Evolutionary conservation across 495 filamentous ascomycete genomes (phyloP), one percentile per base, ranked within the genome.

Genomic region (Trichoderma reesei): DNA sequence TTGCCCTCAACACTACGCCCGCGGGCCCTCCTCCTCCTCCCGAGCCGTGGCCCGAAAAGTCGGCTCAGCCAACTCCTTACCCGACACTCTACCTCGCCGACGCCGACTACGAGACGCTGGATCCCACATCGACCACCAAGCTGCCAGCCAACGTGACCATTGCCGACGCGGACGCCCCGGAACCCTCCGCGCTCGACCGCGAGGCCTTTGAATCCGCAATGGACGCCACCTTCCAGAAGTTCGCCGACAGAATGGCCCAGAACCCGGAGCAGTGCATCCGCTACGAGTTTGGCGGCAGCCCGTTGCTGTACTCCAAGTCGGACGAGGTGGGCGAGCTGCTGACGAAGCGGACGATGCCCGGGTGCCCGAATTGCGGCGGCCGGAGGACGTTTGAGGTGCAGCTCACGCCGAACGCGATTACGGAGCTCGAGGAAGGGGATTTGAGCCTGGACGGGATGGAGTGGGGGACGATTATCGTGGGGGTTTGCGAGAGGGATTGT

Each of bases 401-500:
- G 80, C 75, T 98, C 69, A 90, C 87, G 69, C 94, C 94, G 64
- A 90, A 95, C 71, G 89, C 91, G 3, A 98, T 98, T 72, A 83
- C 83, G 65, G 87, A 94, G 79, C 78, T 98, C 60, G 94, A 98
- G 77, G 85, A 79, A 6, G 90, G 90, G 4, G 86, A 91, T 64
- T 77, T 83, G 66, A 83, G 85, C 13, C 71, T 96, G 62, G 91
- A 93, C 44, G 94, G 95, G 0, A 97, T 99, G 94, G 94, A 99
- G 68, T 99, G 94, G 94, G 95, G 95, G 0, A 96, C 90, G 14
- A 81, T 99, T n/a, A 84, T 98, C 54, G 72, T 97, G n/a, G 90
- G 85, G 0, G 91, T 95, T 26, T 99, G 94, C 67, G 73, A 70
- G 70, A 72, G 42, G 68, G 68, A 70, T 66, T 76, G 67, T 68